Evolutionary conservation across 2,329 filamentous ascomycete genomes (phyloP).

Genomic region (Fusarium newnesense): DNA sequence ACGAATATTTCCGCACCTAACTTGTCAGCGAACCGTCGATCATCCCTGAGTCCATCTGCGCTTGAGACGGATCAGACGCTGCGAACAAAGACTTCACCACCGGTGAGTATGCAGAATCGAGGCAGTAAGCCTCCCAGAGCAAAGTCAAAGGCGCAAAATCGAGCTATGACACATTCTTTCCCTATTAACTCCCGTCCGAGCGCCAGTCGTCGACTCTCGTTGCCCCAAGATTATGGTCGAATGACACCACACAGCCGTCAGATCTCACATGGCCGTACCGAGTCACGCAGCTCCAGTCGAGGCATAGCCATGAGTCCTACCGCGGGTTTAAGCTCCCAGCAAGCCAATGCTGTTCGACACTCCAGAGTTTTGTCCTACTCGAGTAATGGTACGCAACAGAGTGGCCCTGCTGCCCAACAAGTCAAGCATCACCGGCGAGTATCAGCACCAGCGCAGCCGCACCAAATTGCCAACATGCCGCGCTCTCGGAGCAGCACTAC

Average conservation of each 20-base stretch:
- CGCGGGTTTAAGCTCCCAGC: conserved; percentile 9
- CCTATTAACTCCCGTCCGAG: conserved; percentile 7
- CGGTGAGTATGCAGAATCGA: conserved; percentile 57
- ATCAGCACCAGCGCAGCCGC: conserved; percentile 33
- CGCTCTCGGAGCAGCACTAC: conserved; percentile 30
- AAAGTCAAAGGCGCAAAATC: conserved; percentile 20
- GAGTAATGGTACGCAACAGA: conserved; percentile 29
- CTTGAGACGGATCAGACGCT: conserved; percentile 33
- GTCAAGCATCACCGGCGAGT: conserved; percentile 32
- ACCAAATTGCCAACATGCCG: conserved; percentile 2
- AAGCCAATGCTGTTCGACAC: conserved; percentile 16
- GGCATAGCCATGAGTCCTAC: conserved; percentile 10
- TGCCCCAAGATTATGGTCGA: conserved; percentile 33
- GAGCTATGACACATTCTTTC: conserved; percentile 29
- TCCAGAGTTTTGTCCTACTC: conserved; percentile 29
- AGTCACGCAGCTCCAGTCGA: conserved; percentile 23
- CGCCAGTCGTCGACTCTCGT: conserved; percentile 28
- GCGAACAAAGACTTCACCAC: conserved; percentile 51
- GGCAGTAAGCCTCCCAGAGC: conserved; percentile 43
- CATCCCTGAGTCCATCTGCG: conserved; percentile 10
- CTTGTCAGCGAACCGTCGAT: conserved; percentile 34
- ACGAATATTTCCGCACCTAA: conserved; percentile 43
- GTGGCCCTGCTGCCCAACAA: conserved; percentile 3
- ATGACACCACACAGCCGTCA: conserved; percentile 31
- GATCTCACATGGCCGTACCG: conserved; percentile 14